Percentiles rank a stretch among this genome's conserved stretches.
These are phyloP conservation scores for Dentipellis fragilis DNA, from an alignment of 768 basidiomycete species.

Conservation along the genomic window DNA sequence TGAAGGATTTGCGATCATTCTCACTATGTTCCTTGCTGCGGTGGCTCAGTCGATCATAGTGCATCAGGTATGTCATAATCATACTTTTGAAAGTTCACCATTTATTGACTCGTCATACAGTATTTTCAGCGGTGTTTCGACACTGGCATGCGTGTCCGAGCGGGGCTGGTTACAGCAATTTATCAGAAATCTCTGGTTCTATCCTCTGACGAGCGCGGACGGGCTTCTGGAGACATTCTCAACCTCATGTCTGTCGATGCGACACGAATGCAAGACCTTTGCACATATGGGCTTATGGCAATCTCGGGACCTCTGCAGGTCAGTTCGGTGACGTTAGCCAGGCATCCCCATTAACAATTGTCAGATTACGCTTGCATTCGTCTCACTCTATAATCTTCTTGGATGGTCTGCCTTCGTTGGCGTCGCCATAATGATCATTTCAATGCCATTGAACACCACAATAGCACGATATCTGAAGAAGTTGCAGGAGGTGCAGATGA, in stretches of 20 bases:
- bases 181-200: constrained; percentile 82
- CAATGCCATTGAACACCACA: constrained; percentile 62
- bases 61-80: constrained; percentile 48
- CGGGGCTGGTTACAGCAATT: constrained; percentile 77
- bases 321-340: constrained; percentile 12
- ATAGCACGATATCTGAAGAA: constrained; percentile 63
- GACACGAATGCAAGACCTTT: constrained; percentile 68
- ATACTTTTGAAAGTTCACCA: too few species aligned
- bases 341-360: background rate
- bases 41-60: constrained; percentile 70
- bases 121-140: constrained; percentile 82
- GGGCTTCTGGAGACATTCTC: constrained; percentile 86
- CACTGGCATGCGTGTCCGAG: constrained; percentile 89
- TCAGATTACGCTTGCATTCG: constrained; percentile 78
- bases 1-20: constrained; percentile 67
- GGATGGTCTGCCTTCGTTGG: constrained; percentile 91
- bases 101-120: constrained; percentile 23
- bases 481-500: constrained; percentile 89
- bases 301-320: constrained; percentile 84
- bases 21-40: constrained; percentile 73
- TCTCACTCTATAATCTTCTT: constrained; percentile 81
- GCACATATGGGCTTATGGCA: constrained; percentile 74
- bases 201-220: constrained; percentile 74
- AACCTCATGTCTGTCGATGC: constrained; percentile 90
- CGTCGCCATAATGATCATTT: constrained; percentile 80